Base-by-base conservation (phyloP, 768 basidiomycete species). In the Russula abietina region DNA sequence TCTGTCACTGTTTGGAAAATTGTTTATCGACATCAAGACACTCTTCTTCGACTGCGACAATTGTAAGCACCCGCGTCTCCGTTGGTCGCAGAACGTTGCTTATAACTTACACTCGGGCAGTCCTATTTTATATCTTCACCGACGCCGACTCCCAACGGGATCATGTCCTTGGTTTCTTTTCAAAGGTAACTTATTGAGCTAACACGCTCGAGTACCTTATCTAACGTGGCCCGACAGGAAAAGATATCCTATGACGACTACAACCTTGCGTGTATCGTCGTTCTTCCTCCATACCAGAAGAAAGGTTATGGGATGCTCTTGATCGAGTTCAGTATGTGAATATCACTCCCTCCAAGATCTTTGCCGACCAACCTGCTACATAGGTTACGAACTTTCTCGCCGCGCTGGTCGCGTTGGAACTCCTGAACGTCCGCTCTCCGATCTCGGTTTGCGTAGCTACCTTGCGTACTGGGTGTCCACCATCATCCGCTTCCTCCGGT, bases 1-100 rank as follows among this genome's bases (percentile, higher is more conserved):
- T 70, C 77, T 99, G 33, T 89, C 93, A 19, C 80, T 98, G 8
- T 98, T 98, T 70, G 96, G 95, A 33, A 98, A 98, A 74, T 79
- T 98, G n/a, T 98, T 99, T 73, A 98, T 98, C 70, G 97, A 98
- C 70, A 89, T 95, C 65, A 99, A 99, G 75, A 96, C 95, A 12
- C 76, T 95, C 17, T 95, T 91, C 74, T 96, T 93, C 70, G 92
- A 95, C 69, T 86, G 84, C 62, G 89, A 92, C 67, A 90, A 89
- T 69, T 91, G 92, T 91, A 66, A 64, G 88, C 69, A 3, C 24
- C 14, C 22, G 30, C n/a, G 4, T 38, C 30, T 24, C 7, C 48
- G 38, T 50, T n/a, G n/a, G 30, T 14, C 7, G 19, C 30, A 43
- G 14, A 24, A 52, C n/a, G 56, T 8, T 61, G 26, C 57, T 62